These are phyloP conservation scores for Naganishia sp. DNA, from an alignment of 1,284 basidiomycete genomes.

Conservation along the genomic window DNA sequence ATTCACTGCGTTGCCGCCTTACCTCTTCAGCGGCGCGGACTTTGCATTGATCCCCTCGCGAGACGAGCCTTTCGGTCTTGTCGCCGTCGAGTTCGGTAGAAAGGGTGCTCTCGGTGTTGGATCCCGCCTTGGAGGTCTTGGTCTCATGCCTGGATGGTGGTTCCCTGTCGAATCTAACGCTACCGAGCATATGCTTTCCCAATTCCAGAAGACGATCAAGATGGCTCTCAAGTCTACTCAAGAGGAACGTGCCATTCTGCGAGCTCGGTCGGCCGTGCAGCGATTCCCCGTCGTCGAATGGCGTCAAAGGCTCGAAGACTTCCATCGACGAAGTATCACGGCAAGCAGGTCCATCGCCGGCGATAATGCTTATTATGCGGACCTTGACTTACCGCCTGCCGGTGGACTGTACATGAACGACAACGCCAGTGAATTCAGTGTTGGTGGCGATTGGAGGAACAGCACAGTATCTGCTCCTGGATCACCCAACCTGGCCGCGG, in stretches of 20 bases:
- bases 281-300: constrained; percentile 95
- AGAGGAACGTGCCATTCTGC: constrained; percentile 84
- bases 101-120: constrained; percentile 94
- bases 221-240: constrained; percentile 84
- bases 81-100: constrained; percentile 90
- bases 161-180: constrained; percentile 90
- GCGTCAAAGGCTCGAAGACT: constrained; percentile 91
- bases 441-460: constrained; percentile 62
- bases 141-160: constrained; percentile 97
- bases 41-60: constrained; percentile 91
- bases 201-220: constrained; percentile 88
- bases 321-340: constrained; percentile 79
- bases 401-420: constrained; percentile 37
- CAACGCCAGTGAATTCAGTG: constrained; percentile 38
- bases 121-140: constrained; percentile 84
- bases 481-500: constrained; percentile 21
- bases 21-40: constrained; percentile 88
- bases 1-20: constrained; percentile 88
- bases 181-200: constrained; percentile 90
- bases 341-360: constrained; percentile 70
- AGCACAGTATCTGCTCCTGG: constrained; percentile 53
- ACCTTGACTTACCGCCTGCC: constrained; percentile 38
- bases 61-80: constrained; percentile 91
- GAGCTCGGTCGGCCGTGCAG: constrained; percentile 86
- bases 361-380: constrained; percentile 67